Evolutionary conservation across 108 stramenopile genomes (phyloP).

Genomic region (Nannochloropsis oceanica): DNA sequence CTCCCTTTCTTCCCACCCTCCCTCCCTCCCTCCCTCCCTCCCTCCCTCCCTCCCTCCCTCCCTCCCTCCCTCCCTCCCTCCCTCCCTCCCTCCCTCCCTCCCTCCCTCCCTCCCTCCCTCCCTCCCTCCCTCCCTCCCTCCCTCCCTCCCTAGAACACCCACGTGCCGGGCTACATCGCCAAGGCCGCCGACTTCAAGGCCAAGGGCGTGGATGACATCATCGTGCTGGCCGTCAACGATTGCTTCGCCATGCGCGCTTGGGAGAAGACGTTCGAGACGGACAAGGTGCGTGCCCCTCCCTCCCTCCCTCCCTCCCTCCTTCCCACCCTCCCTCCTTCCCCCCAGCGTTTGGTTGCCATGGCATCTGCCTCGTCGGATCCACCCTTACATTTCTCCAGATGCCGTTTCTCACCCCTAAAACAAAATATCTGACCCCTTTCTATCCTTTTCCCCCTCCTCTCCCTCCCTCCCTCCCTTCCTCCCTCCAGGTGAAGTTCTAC

Average conservation of each 20-base stretch:
- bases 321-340: no score
- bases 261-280: conserved; percentile 24
- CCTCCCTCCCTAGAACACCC: background rate
- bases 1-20: background rate
- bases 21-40: background rate
- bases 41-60: no score
- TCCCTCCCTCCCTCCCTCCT: background rate
- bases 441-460: no score
- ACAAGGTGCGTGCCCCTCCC: background rate
- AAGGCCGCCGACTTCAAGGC: conserved; percentile 18
- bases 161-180: conserved; percentile 1
- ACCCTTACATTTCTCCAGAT: no score
- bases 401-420: no score
- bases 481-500: conserved; percentile 20
- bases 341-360: no score
- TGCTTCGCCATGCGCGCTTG: conserved; percentile 38
- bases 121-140: background rate
- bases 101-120: background rate
- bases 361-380: no score
- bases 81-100: background rate
- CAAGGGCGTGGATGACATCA: conserved; percentile 36
- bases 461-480: background rate
- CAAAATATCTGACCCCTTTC: no score
- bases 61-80: background rate
- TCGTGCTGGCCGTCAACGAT: conserved; percentile 38